Base-by-base conservation (phyloP, 1,284 basidiomycete species). In the Trichosporon sp. region DNA sequence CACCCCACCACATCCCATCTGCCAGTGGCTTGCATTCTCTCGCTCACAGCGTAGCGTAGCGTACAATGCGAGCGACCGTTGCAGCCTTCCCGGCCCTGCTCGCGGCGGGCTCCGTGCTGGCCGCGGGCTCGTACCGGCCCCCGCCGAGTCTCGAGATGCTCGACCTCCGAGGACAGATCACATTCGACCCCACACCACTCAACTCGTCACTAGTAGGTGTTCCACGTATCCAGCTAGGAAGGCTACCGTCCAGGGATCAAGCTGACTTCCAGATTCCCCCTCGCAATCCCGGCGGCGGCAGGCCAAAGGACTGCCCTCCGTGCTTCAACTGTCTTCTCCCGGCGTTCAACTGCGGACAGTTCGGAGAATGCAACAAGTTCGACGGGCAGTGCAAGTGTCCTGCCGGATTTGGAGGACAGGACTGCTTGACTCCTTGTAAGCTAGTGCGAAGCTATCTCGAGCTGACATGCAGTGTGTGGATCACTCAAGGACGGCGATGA, bases 361-460 rank as follows among this genome's bases (percentile, higher is more conserved):
- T 87, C 69, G 92, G 91, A 33, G 84, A 88, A 62, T 96, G 93
- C 79, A 89, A 91, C 77, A 83, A 86, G 56, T 95, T 89, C 76
- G 89, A 95, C 75, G 93, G 92, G 0, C 90, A 92, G 73, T 96
- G 92, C 79, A 86, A 89, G 74, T 96, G 93, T 77, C 91, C 91
- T 0, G 84, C 89, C 58, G 93, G 93, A 40, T 96, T 92, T 85
- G 91, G 91, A 14, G 92, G 92, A 0, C 89, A 92, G 44, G 92
- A 95, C 76, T 95, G 93, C 79, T 78, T 92, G 63, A 86, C 86
- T 6, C 91, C 91, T 21, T 86, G 91, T 91, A 79, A 63, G 89
- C 84, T 4, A 46, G 21, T 23, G 9, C 21, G 11, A 40, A 37
- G 14, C 25, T 9, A 19, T 56, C 34, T 13, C 34, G 31, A 62